Evolutionary conservation across 768 basidiomycete genomes (phyloP), one percentile per base, ranked within the genome.

Genomic region (Termitomyces sp.): DNA sequence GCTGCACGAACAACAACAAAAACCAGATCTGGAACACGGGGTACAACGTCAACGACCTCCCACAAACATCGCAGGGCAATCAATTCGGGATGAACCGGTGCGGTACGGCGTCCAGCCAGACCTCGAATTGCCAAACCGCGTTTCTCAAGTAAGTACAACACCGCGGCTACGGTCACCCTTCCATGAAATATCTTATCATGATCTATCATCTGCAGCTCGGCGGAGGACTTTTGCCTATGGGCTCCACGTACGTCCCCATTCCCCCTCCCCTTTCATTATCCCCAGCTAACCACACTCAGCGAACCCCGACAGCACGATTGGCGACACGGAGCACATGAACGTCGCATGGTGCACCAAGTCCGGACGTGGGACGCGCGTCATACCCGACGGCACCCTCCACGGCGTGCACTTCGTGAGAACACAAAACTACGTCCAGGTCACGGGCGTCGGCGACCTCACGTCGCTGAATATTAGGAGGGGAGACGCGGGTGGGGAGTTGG

Each of bases 271-370:
- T 0, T n/a, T 5, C n/a, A 9, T 26, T 7, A 32, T 7, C 12
- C 18, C 6, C 0, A 20, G 16, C 34, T 39, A n/a, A 10, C 16
- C 10, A 3, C 14, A 12, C 18, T 10, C 42, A 64, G 63, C 67
- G 26, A 42, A 51, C 24, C 54, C 74, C 3, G 71, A 75, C 60
- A 79, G 79, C 16, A 72, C 75, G 24, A 85, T 93, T 55, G 87
- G 83, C 37, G 81, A 87, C 55, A 84, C 82, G 0, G 92, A 94
- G 66, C 80, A 78, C 36, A 70, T 80, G 51, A 83, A 81, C 56
- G 87, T 93, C 2, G 81, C 88, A 0, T 93, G 82, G 78, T 95
- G 90, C 76, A 85, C 85, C 32, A 85, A 87, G 67, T 77, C 78
- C 26, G 86, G 86, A 9, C 80, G 82, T 37, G 92, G 91, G 9